A percentile compares a stretch with the other conserved stretches of the same genome.
Conservation (phyloP, 1,284 basidiomycete genomes). For the Entoloma clypeatum region DNA sequence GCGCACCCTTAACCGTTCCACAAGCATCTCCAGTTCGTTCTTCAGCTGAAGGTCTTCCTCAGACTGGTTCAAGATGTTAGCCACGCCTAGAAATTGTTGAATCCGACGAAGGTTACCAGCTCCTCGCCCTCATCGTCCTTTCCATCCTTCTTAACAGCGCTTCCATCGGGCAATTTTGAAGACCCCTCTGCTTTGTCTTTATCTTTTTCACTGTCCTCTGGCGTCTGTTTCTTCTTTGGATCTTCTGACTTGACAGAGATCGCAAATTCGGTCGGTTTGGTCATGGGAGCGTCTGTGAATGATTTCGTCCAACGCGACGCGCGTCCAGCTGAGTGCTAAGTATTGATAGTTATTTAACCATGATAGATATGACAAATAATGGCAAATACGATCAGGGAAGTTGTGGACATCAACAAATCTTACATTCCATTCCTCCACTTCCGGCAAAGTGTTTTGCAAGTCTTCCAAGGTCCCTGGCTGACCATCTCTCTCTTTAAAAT, state of each 20-base stretch:
- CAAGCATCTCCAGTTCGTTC: constrained; percentile 96
- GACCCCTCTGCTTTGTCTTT: constrained; percentile 48
- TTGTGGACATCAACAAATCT: not conserved
- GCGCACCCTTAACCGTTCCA: constrained; percentile 86
- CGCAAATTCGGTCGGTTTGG: constrained; percentile 51
- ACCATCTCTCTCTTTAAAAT: constrained; percentile 12
- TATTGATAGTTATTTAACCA: not conserved
- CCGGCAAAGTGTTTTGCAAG: constrained; percentile 24
- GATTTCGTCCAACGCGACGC: constrained; percentile 37
- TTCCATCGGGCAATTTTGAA: constrained; percentile 45
- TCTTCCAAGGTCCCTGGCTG: constrained; percentile 18
- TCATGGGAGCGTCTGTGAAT: constrained; percentile 44
- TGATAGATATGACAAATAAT: not conserved
- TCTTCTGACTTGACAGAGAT: constrained; percentile 68
- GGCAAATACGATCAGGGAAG: not conserved
- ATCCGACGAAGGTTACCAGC: constrained; percentile 51
- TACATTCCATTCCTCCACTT: constrained; percentile 17
- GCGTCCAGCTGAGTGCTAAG: constrained; percentile 29
- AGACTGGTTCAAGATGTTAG: constrained; percentile 47
- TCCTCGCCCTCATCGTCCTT: constrained; percentile 74
- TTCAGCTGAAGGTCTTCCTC: constrained; percentile 96
- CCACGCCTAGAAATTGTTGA: constrained; percentile 1
- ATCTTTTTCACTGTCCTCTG: constrained; percentile 58
- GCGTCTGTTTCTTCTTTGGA: constrained; percentile 66
- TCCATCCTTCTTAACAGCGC: constrained; percentile 43